Conservation (phyloP, 2,329 filamentous ascomycete species). For the Coniochaeta hoffmannii region DNA sequence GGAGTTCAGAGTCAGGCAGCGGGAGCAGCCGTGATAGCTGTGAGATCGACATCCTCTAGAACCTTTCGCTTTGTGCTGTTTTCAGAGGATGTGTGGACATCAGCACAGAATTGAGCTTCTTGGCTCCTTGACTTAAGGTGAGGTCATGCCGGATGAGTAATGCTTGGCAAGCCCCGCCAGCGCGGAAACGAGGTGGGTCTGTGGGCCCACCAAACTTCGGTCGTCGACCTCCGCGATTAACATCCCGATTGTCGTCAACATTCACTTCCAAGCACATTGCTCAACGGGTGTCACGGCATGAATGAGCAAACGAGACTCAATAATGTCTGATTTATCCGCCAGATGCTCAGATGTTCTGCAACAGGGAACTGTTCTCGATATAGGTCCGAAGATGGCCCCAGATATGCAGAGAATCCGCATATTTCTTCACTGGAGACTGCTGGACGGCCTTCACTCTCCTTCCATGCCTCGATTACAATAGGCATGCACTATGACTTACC, state of each 20-base stretch:
- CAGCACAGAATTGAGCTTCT: neutral
- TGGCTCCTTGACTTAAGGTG: neutral
- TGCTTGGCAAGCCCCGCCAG: neutral
- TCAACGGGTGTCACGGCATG: neutral
- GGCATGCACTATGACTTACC: neutral
- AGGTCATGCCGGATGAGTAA: neutral
- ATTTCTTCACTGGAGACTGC: neutral
- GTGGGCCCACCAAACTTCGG: neutral
- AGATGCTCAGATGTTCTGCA: neutral
- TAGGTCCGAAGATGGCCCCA: neutral
- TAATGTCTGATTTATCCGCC: neutral
- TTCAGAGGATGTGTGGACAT: neutral
- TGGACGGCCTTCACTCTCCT: neutral
- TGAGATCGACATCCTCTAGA: slow-evolving; percentile 41
- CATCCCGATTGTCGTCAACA: neutral
- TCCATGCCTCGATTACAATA: neutral
- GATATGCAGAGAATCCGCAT: no score
- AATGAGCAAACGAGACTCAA: neutral
- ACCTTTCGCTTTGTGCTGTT: neutral
- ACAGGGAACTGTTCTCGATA: neutral
- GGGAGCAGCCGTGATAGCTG: slow-evolving; percentile 76
- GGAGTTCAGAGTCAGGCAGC: slow-evolving; percentile 75
- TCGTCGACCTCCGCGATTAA: neutral
- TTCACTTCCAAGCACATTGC: neutral
- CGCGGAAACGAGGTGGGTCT: neutral